A percentile compares a stretch with the other conserved stretches of the same genome.
Evolutionary conservation across 169 alveolate genomes (phyloP).

Genomic region (Plasmodium gaboni): DNA sequence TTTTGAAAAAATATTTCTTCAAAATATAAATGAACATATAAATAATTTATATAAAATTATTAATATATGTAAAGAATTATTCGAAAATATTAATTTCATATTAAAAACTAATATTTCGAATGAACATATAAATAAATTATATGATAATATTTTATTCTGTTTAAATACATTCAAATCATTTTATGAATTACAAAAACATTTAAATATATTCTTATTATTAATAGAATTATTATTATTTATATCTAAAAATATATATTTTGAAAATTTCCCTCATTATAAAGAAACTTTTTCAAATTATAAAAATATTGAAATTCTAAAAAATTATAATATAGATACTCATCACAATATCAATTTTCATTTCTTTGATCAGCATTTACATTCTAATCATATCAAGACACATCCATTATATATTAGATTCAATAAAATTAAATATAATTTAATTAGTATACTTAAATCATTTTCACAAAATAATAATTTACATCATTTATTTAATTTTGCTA

Average conservation of each 20-base stretch:
- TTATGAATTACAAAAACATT: constrained; percentile 30
- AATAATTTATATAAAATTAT: constrained; percentile 30
- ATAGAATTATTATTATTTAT: constrained; percentile 55
- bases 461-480: constrained; percentile 12
- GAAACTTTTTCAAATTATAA: constrained; percentile 51
- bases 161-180: constrained; percentile 18
- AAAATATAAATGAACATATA: constrained; percentile 55
- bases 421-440: constrained; percentile 9
- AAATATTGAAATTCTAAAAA: constrained; percentile 48
- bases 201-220: constrained; percentile 26
- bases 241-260: constrained; percentile 67
- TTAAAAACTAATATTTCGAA: constrained; percentile 6
- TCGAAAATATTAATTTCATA: background rate
- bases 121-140: constrained; percentile 7
- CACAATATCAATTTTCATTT: constrained; percentile 28
- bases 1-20: constrained; percentile 36
- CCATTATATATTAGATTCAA: constrained; percentile 18
- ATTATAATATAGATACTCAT: constrained; percentile 5
- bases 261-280: constrained; percentile 66
- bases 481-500: constrained; percentile 21
- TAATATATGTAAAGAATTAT: constrained; percentile 27
- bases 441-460: constrained; percentile 16
- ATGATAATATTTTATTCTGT: constrained; percentile 6
- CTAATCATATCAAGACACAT: constrained; percentile 19
- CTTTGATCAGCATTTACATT: constrained; percentile 36